Percentiles rank a stretch among this genome's conserved stretches.
These are phyloP conservation scores for Fusarium buxicola DNA, from an alignment of 2,329 filamentous ascomycete species.

Conservation along the genomic window DNA sequence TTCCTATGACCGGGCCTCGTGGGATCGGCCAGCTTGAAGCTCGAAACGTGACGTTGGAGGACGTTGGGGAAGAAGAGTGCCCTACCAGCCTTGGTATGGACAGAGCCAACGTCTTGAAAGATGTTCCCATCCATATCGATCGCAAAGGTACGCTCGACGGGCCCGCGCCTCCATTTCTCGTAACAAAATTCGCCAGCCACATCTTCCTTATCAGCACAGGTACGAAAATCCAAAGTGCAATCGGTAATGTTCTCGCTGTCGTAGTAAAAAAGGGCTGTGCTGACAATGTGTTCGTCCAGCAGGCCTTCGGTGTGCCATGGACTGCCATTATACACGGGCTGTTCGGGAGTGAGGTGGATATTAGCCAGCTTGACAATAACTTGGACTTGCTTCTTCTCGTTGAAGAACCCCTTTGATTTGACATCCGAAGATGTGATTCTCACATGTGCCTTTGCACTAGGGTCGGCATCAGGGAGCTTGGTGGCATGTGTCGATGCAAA, in stretches of 20 bases:
- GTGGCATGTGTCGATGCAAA: constrained; percentile 1
- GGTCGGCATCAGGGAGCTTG: neutral
- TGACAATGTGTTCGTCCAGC: constrained; percentile 13
- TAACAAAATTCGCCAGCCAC: neutral
- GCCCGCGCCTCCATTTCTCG: neutral
- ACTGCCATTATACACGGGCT: constrained; percentile 3
- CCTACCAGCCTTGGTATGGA: neutral
- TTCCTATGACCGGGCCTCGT: constrained; percentile 4
- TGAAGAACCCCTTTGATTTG: constrained; percentile 1
- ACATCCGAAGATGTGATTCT: neutral
- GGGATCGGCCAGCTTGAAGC: neutral
- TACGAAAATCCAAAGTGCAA: neutral
- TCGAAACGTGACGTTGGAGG: neutral
- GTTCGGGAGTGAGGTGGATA: constrained; percentile 10
- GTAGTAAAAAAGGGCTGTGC: constrained; percentile 17
- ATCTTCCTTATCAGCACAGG: neutral
- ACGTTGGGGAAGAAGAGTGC: constrained; percentile 14
- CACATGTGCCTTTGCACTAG: neutral
- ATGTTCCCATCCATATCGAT: neutral
- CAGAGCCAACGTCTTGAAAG: constrained; percentile 1
- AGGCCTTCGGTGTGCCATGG: constrained; percentile 22
- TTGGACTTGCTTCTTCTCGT: neutral
- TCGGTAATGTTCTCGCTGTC: constrained; percentile 19
- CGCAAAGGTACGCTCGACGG: neutral
- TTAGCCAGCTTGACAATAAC: constrained; percentile 18